Percentiles rank a stretch among this genome's conserved stretches.
These are phyloP conservation scores for Ajuga reptans DNA, from an alignment of 305 asterid genomes.

Conservation along the genomic window DNA sequence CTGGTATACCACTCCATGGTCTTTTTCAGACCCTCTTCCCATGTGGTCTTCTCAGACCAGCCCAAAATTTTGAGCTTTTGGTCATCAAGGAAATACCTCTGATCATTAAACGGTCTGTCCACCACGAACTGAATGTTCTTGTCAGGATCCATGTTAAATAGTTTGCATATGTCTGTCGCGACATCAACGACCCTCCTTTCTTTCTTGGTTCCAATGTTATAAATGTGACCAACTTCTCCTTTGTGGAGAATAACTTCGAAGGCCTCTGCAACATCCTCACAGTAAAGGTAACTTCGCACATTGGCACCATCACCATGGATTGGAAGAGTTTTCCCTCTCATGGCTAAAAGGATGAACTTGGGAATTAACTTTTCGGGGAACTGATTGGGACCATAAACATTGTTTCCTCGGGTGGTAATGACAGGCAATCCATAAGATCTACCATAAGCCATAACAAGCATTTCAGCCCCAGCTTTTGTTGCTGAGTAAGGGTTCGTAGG, in stretches of 20 bases:
- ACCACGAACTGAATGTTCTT: conserved; percentile 66
- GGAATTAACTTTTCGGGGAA: conserved; percentile 90
- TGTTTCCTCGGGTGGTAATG: conserved; percentile 67
- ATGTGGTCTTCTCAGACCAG: conserved; percentile 69
- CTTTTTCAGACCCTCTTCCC: conserved; percentile 85
- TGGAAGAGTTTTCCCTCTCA: conserved; percentile 74
- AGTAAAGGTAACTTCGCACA: conserved; percentile 80
- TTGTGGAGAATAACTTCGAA: conserved; percentile 77
- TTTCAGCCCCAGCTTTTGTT: conserved; percentile 89
- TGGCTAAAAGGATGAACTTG: conserved; percentile 76
- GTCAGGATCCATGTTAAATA: conserved; percentile 66
- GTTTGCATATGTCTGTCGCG: conserved; percentile 69
- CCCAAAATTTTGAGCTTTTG: conserved; percentile 70
- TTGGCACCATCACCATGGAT: conserved; percentile 91
- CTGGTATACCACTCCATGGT: conserved; percentile 74
- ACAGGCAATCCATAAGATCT: conserved; percentile 79
- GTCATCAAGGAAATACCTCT: conserved; percentile 86
- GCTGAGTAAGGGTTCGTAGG: conserved; percentile 91
- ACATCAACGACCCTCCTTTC: conserved; percentile 88
- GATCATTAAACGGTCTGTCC: conserved; percentile 86
- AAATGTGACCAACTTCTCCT: conserved; percentile 90
- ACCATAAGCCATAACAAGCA: conserved; percentile 93
- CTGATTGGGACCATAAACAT: conserved; percentile 81
- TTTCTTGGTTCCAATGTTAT: conserved; percentile 80
- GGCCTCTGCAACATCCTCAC: conserved; percentile 96